phyloP scores from a whole-genome alignment of 176 grass and related monocot genomes.

The Bothriochloa decipiens region DNA sequence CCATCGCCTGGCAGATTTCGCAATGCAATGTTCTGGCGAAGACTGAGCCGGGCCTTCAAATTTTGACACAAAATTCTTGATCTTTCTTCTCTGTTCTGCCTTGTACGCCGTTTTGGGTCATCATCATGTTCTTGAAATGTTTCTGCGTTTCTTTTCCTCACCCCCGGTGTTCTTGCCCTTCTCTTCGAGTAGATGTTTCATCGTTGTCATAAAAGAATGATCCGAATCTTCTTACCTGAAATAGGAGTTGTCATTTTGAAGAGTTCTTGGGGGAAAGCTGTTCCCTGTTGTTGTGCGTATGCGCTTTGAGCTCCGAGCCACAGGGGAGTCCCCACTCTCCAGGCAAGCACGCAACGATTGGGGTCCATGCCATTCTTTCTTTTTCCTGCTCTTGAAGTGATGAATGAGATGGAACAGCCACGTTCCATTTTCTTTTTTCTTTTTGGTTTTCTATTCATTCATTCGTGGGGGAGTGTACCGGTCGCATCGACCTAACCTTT shows the following conservation, averaged over 20 bases:
- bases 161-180: background rate
- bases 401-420: slow-evolving; percentile 33
- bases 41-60: background rate
- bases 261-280: slow-evolving; percentile 9
- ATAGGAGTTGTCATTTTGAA: background rate
- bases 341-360: slow-evolving; percentile 3
- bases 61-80: background rate
- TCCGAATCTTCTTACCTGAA: background rate
- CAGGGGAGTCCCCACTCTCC: slow-evolving; percentile 15
- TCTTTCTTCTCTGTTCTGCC: background rate
- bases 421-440: slow-evolving; percentile 18
- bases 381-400: slow-evolving; percentile 34
- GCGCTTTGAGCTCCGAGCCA: slow-evolving; percentile 36
- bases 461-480: slow-evolving; percentile 34
- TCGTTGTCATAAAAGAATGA: slow-evolving; percentile 1
- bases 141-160: background rate
- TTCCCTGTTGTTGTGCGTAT: slow-evolving; percentile 24
- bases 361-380: slow-evolving; percentile 28
- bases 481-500: slow-evolving; percentile 40
- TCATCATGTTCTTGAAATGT: background rate
- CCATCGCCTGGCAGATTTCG: background rate
- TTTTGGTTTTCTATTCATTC: slow-evolving; percentile 29
- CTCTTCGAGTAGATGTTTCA: background rate
- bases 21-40: background rate
- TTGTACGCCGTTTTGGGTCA: background rate